Conservation (phyloP, 164 flowering plant genomes). For the Annona cherimola region DNA sequence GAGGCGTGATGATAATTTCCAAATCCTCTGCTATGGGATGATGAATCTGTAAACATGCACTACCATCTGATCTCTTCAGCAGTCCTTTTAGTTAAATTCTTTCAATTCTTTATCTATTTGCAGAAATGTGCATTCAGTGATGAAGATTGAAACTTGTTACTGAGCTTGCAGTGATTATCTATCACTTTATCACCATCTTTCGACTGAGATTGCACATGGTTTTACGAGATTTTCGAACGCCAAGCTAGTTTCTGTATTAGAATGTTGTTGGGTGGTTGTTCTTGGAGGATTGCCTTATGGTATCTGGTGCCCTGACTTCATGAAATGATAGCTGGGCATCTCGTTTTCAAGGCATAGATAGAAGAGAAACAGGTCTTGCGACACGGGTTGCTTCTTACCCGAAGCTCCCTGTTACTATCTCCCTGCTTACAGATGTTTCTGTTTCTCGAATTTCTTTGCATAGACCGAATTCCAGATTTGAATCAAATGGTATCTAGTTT, state of each 20-base stretch:
- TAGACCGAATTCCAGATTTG: no score
- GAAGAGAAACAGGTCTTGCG: slow-evolving; percentile 15
- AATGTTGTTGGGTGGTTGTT: neutral
- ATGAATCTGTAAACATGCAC: slow-evolving; percentile 28
- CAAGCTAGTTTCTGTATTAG: neutral
- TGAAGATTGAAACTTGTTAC: slow-evolving; percentile 10
- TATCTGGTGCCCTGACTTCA: slow-evolving; percentile 16
- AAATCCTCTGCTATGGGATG: slow-evolving; percentile 24
- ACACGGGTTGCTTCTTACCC: slow-evolving; percentile 11
- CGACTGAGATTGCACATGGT: slow-evolving; percentile 25
- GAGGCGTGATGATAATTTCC: slow-evolving; percentile 27
- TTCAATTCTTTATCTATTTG: no score
- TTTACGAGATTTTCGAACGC: no score
- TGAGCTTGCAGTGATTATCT: slow-evolving; percentile 22
- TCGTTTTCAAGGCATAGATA: slow-evolving; percentile 18
- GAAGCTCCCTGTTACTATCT: slow-evolving; percentile 18
- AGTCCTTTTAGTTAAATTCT: neutral
- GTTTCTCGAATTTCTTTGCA: no score
- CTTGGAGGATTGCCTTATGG: slow-evolving; percentile 5
- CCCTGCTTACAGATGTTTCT: slow-evolving; percentile 10
- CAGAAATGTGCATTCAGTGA: slow-evolving; percentile 23
- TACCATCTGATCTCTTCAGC: slow-evolving; percentile 34
- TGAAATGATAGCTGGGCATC: slow-evolving; percentile 7
- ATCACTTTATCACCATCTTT: slow-evolving; percentile 27
- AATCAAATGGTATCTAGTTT: no score